A percentile compares a stretch with the other conserved stretches of the same genome.
phyloP scores from a whole-genome alignment of 1,284 basidiomycete species.

The Butyriboletus appendiculatus region DNA sequence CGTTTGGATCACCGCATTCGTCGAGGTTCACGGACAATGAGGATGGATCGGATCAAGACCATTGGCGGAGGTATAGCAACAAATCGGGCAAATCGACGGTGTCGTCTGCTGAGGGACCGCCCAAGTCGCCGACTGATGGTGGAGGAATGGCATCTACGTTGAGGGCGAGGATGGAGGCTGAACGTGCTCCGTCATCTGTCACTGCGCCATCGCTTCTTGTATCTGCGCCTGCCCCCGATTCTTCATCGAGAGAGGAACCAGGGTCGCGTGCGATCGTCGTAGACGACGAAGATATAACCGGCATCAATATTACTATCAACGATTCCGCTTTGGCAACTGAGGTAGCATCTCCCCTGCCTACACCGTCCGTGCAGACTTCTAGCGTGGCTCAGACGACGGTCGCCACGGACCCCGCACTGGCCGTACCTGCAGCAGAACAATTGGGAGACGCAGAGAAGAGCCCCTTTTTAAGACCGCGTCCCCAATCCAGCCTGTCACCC shows the following conservation, averaged over 20 bases:
- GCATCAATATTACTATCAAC: slow-evolving; percentile 6
- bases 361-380: slow-evolving; percentile 2
- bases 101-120: slow-evolving; percentile 15
- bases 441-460: slow-evolving; percentile 16
- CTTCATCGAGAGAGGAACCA: neutral
- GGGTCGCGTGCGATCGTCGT: slow-evolving; percentile 25
- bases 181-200: slow-evolving; percentile 15
- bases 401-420: slow-evolving; percentile 7
- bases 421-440: neutral
- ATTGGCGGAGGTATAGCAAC: slow-evolving; percentile 16
- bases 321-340: slow-evolving; percentile 13
- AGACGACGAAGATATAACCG: slow-evolving; percentile 22
- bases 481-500: slow-evolving; percentile 15
- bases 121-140: slow-evolving; percentile 15
- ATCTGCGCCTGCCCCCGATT: neutral
- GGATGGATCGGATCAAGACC: slow-evolving; percentile 28
- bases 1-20: slow-evolving; percentile 49
- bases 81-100: slow-evolving; percentile 19
- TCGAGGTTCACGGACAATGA: slow-evolving; percentile 38
- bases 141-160: slow-evolving; percentile 38
- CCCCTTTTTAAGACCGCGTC: slow-evolving; percentile 30
- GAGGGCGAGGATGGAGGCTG: slow-evolving; percentile 39
- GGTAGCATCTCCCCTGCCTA: slow-evolving; percentile 9
- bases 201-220: neutral
- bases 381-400: slow-evolving; percentile 2